These are phyloP conservation scores for Morella rubra DNA, from an alignment of 306 rosid species.

Conservation along the genomic window DNA sequence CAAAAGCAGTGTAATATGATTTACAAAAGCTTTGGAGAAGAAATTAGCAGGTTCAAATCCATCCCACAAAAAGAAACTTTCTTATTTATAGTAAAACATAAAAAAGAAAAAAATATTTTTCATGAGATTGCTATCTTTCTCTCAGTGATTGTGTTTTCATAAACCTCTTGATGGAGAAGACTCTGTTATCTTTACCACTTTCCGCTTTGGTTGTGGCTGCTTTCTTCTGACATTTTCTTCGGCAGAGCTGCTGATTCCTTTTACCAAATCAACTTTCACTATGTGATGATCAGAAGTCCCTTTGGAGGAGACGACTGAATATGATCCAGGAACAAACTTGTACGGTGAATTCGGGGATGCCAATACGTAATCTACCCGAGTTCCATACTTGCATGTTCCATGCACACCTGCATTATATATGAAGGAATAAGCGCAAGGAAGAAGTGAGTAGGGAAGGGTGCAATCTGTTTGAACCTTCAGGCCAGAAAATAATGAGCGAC, in stretches of 20 bases:
- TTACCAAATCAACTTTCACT: slow-evolving; percentile 78
- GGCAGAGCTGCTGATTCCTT: slow-evolving; percentile 23
- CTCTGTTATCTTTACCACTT: slow-evolving; percentile 53
- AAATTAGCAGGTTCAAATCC: background rate
- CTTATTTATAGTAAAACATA: slow-evolving; percentile 7
- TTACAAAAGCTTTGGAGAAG: slow-evolving; percentile 18
- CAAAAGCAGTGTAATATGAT: background rate
- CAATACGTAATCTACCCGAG: slow-evolving; percentile 86
- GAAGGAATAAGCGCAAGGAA: too few relatives aligned
- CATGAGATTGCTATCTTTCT: slow-evolving; percentile 16
- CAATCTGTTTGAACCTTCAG: slow-evolving; percentile 60
- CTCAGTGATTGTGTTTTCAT: slow-evolving; percentile 43
- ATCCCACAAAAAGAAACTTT: slow-evolving; percentile 16
- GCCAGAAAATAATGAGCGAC: background rate
- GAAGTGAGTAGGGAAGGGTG: too few relatives aligned
- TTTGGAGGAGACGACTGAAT: slow-evolving; percentile 86
- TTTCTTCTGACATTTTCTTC: slow-evolving; percentile 35
- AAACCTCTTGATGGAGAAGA: slow-evolving; percentile 56
- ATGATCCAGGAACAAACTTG: slow-evolving; percentile 85
- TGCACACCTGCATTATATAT: slow-evolving; percentile 51
- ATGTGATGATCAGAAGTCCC: slow-evolving; percentile 99
- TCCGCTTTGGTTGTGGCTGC: slow-evolving; percentile 41
- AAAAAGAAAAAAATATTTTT: background rate
- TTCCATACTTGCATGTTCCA: slow-evolving; percentile 95
- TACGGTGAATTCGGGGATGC: slow-evolving; percentile 64